Base-by-base conservation (phyloP, 306 rosid genomes). In the Dalbergia cultrata region DNA sequence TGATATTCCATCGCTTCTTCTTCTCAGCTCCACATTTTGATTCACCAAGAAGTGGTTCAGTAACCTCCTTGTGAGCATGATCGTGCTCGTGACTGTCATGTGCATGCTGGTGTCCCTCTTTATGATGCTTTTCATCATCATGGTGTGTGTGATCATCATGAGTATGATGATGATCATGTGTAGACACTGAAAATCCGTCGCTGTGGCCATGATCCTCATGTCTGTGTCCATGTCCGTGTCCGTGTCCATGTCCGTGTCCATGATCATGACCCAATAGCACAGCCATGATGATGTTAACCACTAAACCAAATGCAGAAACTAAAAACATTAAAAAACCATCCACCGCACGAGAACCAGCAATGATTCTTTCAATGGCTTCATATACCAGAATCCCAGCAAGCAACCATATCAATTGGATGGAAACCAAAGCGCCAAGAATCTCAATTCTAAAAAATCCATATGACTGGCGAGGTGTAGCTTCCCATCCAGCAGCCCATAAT, bases 401-500 rank as follows among this genome's bases (percentile, higher is more conserved):
- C 84, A 90, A 67, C 97, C 97, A 92, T 82, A 92, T 92, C 50
- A 92, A 58, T 47, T 92, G 97, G 67, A 92, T 92, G 12, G 97
- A 92, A 70, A 92, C 88, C 87, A 92, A 76, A 78, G 97, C 89
- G 39, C 97, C 97, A 4, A 92, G 92, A 88, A 92, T 92, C 85
- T 92, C 97, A 63, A 92, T 77, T 80, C 97, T 86, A 63, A 84
- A 90, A 79, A 92, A 92, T 53, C 97, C 97, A 16, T 92, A 92
- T 7, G 94, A 90, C 77, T 90, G 97, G 62, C 97, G 94, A 22
- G 97, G 97, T 64, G 75, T 92, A 72, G 97, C 94, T 80, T 90
- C 92, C 97, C 94, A 92, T 63, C 94, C 89, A 14, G 92, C 90
- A 79, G 94, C 97, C 97, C 97, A 92, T 53, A 92, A 63, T 21